Evolutionary conservation across 192 early-diverging fungal species (phyloP).

Genomic region (Helicostylum pulchrum): DNA sequence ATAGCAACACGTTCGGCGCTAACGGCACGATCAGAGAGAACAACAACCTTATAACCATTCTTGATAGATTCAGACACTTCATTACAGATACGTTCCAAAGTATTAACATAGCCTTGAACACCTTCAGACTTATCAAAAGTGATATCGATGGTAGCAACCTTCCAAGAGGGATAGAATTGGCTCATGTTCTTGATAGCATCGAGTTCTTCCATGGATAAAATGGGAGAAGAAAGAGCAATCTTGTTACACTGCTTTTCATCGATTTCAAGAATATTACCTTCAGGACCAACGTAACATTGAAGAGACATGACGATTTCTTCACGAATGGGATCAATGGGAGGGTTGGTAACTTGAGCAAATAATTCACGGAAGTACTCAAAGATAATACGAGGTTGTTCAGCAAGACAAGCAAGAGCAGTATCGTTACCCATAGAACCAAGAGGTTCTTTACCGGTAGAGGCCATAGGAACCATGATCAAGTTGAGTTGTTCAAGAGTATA

Average conservation of each 20-base stretch:
- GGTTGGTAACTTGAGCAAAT: constrained; percentile 98
- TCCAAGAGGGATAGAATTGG: constrained; percentile 68
- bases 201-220: constrained; percentile 83
- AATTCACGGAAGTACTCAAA: constrained; percentile 98
- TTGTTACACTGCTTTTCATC: constrained; percentile 76
- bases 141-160: constrained; percentile 81
- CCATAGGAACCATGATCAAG: constrained; percentile 87
- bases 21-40: constrained; percentile 78
- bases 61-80: constrained; percentile 82
- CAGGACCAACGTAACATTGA: constrained; percentile 92
- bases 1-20: constrained; percentile 70
- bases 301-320: constrained; percentile 98
- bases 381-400: constrained; percentile 81
- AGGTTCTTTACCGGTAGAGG: constrained; percentile 89
- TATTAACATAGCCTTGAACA: constrained; percentile 68
- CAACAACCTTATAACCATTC: constrained; percentile 74
- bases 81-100: constrained; percentile 85
- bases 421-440: constrained; percentile 99
- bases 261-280: constrained; percentile 92
- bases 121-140: constrained; percentile 79
- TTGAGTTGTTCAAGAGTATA: constrained; percentile 94
- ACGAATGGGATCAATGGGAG: constrained; percentile 98
- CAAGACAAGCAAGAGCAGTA: constrained; percentile 90
- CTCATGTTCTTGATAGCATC: constrained; percentile 74
- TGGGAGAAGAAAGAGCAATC: constrained; percentile 80